Evolutionary conservation across 202 grass and related monocot genomes (phyloP).

Genomic region (Setaria italica): DNA sequence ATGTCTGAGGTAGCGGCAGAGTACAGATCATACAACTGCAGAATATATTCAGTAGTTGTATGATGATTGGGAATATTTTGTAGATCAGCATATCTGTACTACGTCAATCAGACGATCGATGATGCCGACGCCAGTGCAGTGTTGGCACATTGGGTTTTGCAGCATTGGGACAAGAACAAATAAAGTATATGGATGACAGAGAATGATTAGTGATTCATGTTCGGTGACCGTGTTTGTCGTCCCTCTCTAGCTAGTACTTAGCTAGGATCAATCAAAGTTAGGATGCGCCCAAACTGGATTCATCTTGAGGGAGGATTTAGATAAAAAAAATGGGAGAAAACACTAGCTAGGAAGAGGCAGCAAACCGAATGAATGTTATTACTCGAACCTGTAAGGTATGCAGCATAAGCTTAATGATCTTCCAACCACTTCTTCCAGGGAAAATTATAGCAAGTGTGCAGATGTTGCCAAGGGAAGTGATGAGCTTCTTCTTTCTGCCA

Average conservation of each 20-base stretch:
- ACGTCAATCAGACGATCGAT: constrained; percentile 22
- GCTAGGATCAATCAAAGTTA: not conserved
- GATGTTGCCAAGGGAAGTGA: not conserved
- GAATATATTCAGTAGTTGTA: no score
- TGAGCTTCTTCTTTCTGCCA: not conserved
- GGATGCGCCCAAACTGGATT: not conserved
- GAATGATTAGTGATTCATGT: not conserved
- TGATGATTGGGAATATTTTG: constrained; percentile 41
- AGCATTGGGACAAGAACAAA: not conserved
- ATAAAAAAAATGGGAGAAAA: not conserved
- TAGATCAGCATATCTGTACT: constrained; percentile 23
- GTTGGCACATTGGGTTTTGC: not conserved
- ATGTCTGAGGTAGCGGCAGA: no score
- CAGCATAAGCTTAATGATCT: not conserved
- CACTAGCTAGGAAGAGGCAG: no score
- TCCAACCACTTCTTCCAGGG: constrained; percentile 1
- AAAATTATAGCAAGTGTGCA: constrained; percentile 15
- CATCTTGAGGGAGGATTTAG: not conserved
- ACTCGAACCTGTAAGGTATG: not conserved
- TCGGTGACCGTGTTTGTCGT: constrained; percentile 13
- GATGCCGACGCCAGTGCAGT: constrained; percentile 12
- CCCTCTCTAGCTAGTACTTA: not conserved
- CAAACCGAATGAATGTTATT: no score
- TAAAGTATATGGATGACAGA: constrained; percentile 14
- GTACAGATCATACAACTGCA: no score